A percentile compares a stretch with the other conserved stretches of the same genome.
phyloP scores from a whole-genome alignment of 345 rosid genomes.

The Orychophragmus violaceus region DNA sequence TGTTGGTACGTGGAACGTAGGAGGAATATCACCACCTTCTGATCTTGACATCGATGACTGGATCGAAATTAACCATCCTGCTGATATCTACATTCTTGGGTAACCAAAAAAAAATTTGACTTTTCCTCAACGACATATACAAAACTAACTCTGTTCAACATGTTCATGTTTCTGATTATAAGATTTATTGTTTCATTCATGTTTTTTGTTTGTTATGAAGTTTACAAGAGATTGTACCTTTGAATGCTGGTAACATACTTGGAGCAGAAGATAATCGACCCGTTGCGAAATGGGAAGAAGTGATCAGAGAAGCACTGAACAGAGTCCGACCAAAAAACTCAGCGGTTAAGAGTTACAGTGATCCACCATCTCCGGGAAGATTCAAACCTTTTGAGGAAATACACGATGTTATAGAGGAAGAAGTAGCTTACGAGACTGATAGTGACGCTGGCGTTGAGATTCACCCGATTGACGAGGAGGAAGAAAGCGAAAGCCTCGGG shows the following conservation, averaged over 20 bases:
- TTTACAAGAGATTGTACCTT: conserved; percentile 90
- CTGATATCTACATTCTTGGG: conserved; percentile 89
- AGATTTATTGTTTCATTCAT: neutral
- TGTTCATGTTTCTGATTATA: neutral
- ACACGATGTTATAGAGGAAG: conserved; percentile 70
- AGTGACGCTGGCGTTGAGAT: conserved; percentile 76
- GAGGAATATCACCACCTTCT: conserved; percentile 73
- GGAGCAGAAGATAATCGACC: conserved; percentile 92
- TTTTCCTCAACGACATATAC: conserved; percentile 19
- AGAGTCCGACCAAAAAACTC: conserved; percentile 43
- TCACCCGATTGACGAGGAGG: conserved; percentile 71
- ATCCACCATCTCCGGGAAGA: conserved; percentile 91
- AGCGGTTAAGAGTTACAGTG: conserved; percentile 71
- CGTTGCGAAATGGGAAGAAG: conserved; percentile 75
- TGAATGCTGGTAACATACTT: conserved; percentile 88
- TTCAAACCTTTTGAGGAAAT: conserved; percentile 60
- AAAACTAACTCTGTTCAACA: conserved; percentile 15
- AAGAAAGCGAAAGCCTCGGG: neutral
- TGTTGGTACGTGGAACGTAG: conserved; percentile 94
- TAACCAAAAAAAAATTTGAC: conserved; percentile 20
- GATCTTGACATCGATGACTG: conserved; percentile 88
- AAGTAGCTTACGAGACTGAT: conserved; percentile 60
- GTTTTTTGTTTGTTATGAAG: conserved; percentile 30
- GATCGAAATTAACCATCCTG: conserved; percentile 67
- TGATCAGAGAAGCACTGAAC: conserved; percentile 65